Conservation (phyloP, 1,139 yeast genomes). For the Blastobotrys ciferrii region DNA sequence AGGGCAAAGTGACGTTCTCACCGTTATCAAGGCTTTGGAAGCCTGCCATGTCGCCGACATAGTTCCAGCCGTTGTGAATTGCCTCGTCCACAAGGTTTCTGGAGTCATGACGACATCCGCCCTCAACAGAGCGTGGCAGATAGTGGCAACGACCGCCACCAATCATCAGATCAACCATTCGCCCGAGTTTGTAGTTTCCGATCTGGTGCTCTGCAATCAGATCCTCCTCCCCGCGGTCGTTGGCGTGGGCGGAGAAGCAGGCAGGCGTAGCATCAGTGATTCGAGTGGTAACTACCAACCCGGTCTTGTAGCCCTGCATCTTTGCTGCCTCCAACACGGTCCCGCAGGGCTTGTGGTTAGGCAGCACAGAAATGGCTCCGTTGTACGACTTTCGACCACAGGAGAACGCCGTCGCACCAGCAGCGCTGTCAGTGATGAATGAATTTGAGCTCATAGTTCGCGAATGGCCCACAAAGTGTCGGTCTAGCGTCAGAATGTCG, state of each 20-base stretch:
- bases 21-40: constrained; percentile 60
- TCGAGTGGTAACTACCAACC: constrained; percentile 82
- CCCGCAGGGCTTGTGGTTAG: constrained; percentile 66
- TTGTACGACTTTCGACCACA: constrained; percentile 78
- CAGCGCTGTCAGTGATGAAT: constrained; percentile 84
- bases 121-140: constrained; percentile 43
- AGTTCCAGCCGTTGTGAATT: constrained; percentile 57
- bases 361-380: constrained; percentile 77
- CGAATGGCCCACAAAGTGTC: constrained; percentile 68
- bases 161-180: constrained; percentile 73
- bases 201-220: constrained; percentile 81
- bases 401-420: constrained; percentile 90
- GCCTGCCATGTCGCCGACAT: constrained; percentile 54
- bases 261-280: constrained; percentile 91
- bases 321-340: constrained; percentile 83
- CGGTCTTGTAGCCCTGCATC: constrained; percentile 70
- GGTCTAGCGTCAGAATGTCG: constrained; percentile 60
- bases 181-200: constrained; percentile 74
- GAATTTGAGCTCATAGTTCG: constrained; percentile 73
- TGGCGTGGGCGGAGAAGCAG: constrained; percentile 75
- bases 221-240: constrained; percentile 71
- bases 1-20: constrained; percentile 61
- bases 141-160: constrained; percentile 90
- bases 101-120: constrained; percentile 71
- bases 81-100: constrained; percentile 66